Conservation (phyloP, 2,329 filamentous ascomycete genomes). For the Fusarium guadeloupense region DNA sequence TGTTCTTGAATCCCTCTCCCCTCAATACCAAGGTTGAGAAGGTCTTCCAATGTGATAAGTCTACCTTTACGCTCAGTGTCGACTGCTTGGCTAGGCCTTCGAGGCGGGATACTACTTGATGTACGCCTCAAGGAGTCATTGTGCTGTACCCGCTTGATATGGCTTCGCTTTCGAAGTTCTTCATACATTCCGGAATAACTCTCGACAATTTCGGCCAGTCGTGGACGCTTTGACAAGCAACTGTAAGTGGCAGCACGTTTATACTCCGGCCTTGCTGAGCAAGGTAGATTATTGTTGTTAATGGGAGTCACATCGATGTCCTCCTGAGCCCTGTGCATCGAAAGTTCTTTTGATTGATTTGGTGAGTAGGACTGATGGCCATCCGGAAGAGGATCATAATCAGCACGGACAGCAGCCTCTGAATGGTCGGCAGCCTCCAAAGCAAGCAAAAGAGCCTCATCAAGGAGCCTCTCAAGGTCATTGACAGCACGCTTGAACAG, state of each 20-base stretch:
- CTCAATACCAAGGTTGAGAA: background rate
- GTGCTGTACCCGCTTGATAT: background rate
- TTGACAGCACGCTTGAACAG: constrained; percentile 51
- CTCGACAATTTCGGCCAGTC: constrained; percentile 41
- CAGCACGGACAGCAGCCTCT: constrained; percentile 24
- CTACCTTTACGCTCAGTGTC: background rate
- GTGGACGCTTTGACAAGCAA: constrained; percentile 34
- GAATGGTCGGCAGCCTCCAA: constrained; percentile 51
- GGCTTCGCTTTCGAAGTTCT: constrained; percentile 10
- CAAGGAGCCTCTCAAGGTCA: constrained; percentile 58
- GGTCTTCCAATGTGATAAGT: background rate
- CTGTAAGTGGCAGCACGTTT: constrained; percentile 44
- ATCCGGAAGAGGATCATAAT: constrained; percentile 22
- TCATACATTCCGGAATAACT: constrained; percentile 37
- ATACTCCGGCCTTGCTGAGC: constrained; percentile 21
- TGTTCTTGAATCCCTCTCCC: background rate
- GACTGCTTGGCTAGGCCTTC: constrained; percentile 25
- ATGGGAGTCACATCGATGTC: constrained; percentile 10
- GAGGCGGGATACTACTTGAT: constrained; percentile 12
- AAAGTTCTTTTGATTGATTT: constrained; percentile 6
- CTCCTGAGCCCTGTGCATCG: constrained; percentile 13
- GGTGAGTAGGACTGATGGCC: constrained; percentile 3
- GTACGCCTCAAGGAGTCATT: background rate
- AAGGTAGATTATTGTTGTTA: constrained; percentile 1
- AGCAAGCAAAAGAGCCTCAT: constrained; percentile 57